These are phyloP conservation scores for Leucoagaricus sp. DNA, from an alignment of 1,284 basidiomycete species.

Conservation along the genomic window DNA sequence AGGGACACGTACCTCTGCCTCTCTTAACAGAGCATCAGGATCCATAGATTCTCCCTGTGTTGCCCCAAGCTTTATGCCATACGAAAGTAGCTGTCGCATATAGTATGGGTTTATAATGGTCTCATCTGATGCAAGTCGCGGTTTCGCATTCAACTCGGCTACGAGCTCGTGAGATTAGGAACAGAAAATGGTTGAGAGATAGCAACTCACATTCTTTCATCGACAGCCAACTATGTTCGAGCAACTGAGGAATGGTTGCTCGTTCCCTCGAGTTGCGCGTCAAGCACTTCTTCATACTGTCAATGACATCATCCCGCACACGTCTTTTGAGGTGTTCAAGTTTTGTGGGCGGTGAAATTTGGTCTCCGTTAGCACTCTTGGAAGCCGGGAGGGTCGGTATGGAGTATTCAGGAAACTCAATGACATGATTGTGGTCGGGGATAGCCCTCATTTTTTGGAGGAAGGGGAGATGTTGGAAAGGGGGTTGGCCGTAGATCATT, in stretches of 20 bases:
- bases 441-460: conserved; percentile 90
- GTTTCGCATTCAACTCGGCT: conserved; percentile 22
- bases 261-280: conserved; percentile 74
- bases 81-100: conserved; percentile 69
- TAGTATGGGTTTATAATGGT: conserved; percentile 74
- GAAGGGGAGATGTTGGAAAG: conserved; percentile 85
- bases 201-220: conserved; percentile 46
- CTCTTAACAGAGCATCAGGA: conserved; percentile 41
- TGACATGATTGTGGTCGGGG: conserved; percentile 69
- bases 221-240: conserved; percentile 67
- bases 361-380: conserved; percentile 21
- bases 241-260: conserved; percentile 77
- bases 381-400: conserved; percentile 51
- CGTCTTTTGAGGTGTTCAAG: conserved; percentile 63
- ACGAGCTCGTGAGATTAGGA: conserved; percentile 8
- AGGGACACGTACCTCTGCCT: conserved; percentile 47
- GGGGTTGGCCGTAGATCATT: conserved; percentile 95
- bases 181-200: background rate
- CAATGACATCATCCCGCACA: conserved; percentile 71
- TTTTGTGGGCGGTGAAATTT: conserved; percentile 48
- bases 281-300: conserved; percentile 76
- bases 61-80: conserved; percentile 61
- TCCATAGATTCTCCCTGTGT: conserved; percentile 36
- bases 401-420: conserved; percentile 74
- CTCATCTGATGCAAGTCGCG: conserved; percentile 46